A percentile compares a stretch with the other conserved stretches of the same genome.
Evolutionary conservation across 2,329 filamentous ascomycete species (phyloP).

Genomic region (Monilinia aucupariae): DNA sequence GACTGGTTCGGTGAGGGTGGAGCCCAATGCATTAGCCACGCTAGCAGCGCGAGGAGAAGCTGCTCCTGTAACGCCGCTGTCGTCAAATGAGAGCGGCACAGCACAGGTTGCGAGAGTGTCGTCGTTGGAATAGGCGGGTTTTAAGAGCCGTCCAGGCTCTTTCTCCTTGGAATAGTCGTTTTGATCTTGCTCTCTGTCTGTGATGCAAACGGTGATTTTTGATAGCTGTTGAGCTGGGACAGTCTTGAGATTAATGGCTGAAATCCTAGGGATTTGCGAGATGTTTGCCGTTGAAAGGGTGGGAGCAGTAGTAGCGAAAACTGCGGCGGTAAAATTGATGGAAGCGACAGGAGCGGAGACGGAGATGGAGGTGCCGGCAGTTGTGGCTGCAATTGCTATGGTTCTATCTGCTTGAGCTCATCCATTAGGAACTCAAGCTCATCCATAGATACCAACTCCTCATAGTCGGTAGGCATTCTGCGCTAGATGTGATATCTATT

Average conservation of each 20-base stretch:
- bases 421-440: not conserved
- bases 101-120: not conserved
- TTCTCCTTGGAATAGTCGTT: not conserved
- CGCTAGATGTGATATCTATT: not conserved
- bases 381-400: not conserved
- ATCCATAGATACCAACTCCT: not conserved
- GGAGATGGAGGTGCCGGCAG: not conserved
- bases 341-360: too few species aligned
- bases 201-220: not conserved
- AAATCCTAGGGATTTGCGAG: not conserved
- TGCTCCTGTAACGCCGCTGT: not conserved
- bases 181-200: not conserved
- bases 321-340: too few species aligned
- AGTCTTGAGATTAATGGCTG: not conserved
- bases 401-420: not conserved
- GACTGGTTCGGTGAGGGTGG: too few species aligned
- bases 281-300: not conserved
- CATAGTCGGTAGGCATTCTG: not conserved
- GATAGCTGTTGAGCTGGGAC: not conserved
- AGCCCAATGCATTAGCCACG: not conserved
- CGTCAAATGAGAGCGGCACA: not conserved
- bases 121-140: not conserved
- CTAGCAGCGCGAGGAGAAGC: not conserved
- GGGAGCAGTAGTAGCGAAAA: not conserved
- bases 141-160: not conserved